Conservation (phyloP, 2,329 filamentous ascomycete genomes). For the Pseudopithomyces chartarum region DNA sequence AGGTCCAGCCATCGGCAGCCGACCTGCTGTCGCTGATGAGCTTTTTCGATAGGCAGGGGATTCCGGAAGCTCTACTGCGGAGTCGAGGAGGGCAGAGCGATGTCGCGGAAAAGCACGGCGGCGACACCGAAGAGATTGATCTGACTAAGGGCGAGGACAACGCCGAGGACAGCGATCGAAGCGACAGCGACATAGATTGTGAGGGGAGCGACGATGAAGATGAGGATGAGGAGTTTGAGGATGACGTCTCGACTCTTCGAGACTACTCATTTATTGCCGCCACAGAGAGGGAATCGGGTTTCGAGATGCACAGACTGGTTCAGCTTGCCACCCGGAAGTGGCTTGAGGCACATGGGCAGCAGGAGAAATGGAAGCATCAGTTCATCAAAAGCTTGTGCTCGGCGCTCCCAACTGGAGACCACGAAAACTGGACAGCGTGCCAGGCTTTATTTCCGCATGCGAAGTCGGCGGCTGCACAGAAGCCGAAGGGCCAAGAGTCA, state of each 20-base stretch:
- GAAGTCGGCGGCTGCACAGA: conserved; percentile 7
- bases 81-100: too few relatives aligned
- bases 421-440: conserved; percentile 41
- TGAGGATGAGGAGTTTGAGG: conserved; percentile 21
- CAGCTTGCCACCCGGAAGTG: conserved; percentile 38
- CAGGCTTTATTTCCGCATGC: conserved; percentile 38
- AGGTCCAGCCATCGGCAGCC: conserved; percentile 12
- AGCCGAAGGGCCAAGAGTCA: not conserved
- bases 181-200: too few relatives aligned
- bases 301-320: conserved; percentile 53
- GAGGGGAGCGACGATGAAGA: conserved; percentile 4
- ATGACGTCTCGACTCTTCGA: conserved; percentile 41
- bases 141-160: not conserved
- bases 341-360: conserved; percentile 16
- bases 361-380: conserved; percentile 34
- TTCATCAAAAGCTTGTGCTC: conserved; percentile 33
- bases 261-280: conserved; percentile 45
- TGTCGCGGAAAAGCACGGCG: too few relatives aligned
- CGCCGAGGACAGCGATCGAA: too few relatives aligned
- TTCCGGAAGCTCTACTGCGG: conserved; percentile 27
- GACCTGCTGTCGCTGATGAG: conserved; percentile 22
- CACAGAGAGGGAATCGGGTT: conserved; percentile 25
- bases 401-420: conserved; percentile 31
- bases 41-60: conserved; percentile 19
- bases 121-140: not conserved